Evolutionary conservation across 192 early-diverging fungal species (phyloP).

Genomic region (Podila minutissima): DNA sequence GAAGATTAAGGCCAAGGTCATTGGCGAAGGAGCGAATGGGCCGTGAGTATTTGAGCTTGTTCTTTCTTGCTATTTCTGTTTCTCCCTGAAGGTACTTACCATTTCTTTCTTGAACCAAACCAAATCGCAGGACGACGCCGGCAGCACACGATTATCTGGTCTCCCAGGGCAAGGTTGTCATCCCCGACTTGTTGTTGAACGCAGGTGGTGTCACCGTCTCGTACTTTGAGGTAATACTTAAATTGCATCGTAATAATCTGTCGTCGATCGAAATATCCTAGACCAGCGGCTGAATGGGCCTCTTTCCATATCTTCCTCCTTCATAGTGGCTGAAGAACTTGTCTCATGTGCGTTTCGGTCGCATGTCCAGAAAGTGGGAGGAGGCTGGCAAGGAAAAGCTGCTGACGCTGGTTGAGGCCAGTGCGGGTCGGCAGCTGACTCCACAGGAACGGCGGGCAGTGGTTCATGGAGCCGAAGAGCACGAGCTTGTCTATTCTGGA

Average conservation of each 20-base stretch:
- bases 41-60: too few species aligned
- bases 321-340: conserved; percentile 88
- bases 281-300: background rate
- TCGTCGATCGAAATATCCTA: too few species aligned
- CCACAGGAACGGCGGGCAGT: conserved; percentile 77
- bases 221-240: conserved; percentile 58
- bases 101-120: too few species aligned
- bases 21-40: conserved; percentile 82
- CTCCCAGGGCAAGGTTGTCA: conserved; percentile 65
- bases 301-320: background rate
- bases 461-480: conserved; percentile 85
- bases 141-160: conserved; percentile 69
- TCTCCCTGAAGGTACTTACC: too few species aligned
- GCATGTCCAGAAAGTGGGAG: conserved; percentile 88
- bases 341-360: conserved; percentile 85
- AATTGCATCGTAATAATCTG: too few species aligned
- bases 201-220: conserved; percentile 88
- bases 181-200: conserved; percentile 83
- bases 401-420: conserved; percentile 75
- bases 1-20: conserved; percentile 81
- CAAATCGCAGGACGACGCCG: too few species aligned
- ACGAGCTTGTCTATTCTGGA: conserved; percentile 86
- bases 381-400: conserved; percentile 80
- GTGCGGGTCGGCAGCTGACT: conserved; percentile 75
- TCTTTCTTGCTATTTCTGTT: too few species aligned